phyloP scores from a whole-genome alignment of 2,329 filamentous ascomycete species.

The Fusarium concolor region DNA sequence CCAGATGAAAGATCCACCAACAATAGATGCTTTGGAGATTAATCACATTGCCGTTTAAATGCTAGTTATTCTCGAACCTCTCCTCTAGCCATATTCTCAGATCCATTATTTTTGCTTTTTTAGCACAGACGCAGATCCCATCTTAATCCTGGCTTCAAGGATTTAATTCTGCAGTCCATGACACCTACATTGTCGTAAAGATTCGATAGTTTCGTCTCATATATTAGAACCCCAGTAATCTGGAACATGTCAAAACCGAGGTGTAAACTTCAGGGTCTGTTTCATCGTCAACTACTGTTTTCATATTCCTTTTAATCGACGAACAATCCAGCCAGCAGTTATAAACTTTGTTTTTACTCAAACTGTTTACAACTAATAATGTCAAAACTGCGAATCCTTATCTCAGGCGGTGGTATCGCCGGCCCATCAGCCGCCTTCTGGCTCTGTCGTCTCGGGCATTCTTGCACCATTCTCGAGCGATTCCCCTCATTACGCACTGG shows the following conservation, averaged over 20 bases:
- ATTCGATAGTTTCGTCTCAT: too few species aligned
- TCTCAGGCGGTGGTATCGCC: conserved; percentile 60
- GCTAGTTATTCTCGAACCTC: too few species aligned
- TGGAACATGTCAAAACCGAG: background rate
- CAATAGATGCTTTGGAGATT: too few species aligned
- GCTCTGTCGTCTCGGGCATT: conserved; percentile 53
- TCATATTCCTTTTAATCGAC: background rate
- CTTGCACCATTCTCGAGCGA: conserved; percentile 59
- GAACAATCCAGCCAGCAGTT: background rate
- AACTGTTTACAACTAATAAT: background rate
- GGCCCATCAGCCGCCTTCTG: conserved; percentile 58
- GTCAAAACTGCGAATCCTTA: conserved; percentile 57
- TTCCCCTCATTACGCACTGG: conserved; percentile 50
- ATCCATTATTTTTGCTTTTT: background rate
- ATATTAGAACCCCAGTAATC: background rate
- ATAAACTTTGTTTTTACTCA: background rate
- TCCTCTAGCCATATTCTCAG: background rate
- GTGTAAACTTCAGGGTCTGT: background rate
- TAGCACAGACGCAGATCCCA: background rate
- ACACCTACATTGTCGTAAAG: conserved; percentile 4
- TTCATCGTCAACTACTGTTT: background rate
- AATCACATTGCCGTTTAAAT: too few species aligned
- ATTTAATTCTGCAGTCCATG: conserved; percentile 17
- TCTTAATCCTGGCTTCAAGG: background rate
- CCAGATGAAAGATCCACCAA: too few species aligned